Conservation (phyloP, 768 basidiomycete genomes). For the Amanita exitialis region DNA sequence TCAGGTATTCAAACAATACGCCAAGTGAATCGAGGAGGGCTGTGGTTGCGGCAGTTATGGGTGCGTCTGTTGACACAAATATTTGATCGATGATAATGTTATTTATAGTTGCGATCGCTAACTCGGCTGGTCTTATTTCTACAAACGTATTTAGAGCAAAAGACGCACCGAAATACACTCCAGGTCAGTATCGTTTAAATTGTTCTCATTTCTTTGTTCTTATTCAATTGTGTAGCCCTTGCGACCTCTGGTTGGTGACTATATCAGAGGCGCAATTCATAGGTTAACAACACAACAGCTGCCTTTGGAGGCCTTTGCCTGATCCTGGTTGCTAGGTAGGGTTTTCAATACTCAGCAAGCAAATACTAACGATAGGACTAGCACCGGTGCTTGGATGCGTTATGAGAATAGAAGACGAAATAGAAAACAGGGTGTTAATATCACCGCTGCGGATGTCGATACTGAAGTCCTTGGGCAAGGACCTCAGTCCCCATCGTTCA, state of each 20-base stretch:
- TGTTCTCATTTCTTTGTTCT: background rate
- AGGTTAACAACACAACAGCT: slow-evolving; percentile 17
- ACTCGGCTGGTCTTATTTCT: slow-evolving; percentile 38
- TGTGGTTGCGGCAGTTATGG: slow-evolving; percentile 42
- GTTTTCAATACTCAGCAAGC: background rate
- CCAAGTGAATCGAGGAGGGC: slow-evolving; percentile 37
- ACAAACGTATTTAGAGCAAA: slow-evolving; percentile 41
- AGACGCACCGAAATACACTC: slow-evolving; percentile 40
- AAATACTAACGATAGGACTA: slow-evolving; percentile 5
- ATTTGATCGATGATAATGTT: background rate
- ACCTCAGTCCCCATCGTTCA: slow-evolving; percentile 29
- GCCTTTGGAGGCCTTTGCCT: slow-evolving; percentile 37
- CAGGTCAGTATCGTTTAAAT: slow-evolving; percentile 17
- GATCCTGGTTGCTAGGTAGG: slow-evolving; percentile 28
- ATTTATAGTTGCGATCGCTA: slow-evolving; percentile 33
- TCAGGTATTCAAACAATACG: slow-evolving; percentile 39
- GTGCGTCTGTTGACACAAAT: slow-evolving; percentile 15
- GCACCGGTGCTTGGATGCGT: slow-evolving; percentile 39
- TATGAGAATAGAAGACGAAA: slow-evolving; percentile 36
- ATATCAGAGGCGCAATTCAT: background rate
- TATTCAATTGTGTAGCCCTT: slow-evolving; percentile 19
- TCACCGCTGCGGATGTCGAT: slow-evolving; percentile 33
- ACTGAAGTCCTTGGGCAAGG: slow-evolving; percentile 34
- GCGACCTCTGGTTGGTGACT: slow-evolving; percentile 29
- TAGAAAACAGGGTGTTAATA: slow-evolving; percentile 25